phyloP scores from a whole-genome alignment of 495 filamentous ascomycete genomes.

The Penicillium robsamsonii region DNA sequence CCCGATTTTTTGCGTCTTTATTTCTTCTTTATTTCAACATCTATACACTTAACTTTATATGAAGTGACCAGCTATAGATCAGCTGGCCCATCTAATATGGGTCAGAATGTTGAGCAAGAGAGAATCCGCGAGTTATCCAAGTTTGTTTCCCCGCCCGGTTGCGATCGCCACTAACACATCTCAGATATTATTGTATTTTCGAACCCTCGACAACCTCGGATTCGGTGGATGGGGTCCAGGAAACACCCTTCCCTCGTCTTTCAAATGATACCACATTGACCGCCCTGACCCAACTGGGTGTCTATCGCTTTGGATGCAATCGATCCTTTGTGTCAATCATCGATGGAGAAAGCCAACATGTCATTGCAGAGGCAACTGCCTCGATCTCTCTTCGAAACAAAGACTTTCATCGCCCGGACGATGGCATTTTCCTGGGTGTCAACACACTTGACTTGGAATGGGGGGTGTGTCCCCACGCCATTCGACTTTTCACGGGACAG shows the following conservation, averaged over 20 bases:
- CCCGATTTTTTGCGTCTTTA: no score
- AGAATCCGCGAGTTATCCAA: conserved; percentile 16
- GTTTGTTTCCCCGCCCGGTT: neutral
- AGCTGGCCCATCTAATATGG: conserved; percentile 10
- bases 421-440: conserved; percentile 40
- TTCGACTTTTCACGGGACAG: conserved; percentile 24
- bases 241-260: neutral
- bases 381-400: conserved; percentile 40
- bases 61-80: conserved; percentile 1
- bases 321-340: conserved; percentile 56
- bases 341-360: conserved; percentile 49
- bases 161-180: conserved; percentile 3
- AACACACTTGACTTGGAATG: conserved; percentile 37
- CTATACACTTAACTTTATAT: neutral
- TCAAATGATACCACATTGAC: conserved; percentile 55
- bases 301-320: conserved; percentile 49
- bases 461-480: conserved; percentile 45
- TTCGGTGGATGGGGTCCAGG: neutral
- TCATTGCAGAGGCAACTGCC: conserved; percentile 60
- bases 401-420: conserved; percentile 25
- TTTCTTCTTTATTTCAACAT: no score
- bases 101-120: conserved; percentile 11
- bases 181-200: conserved; percentile 17
- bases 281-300: conserved; percentile 60
- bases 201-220: conserved; percentile 1